These are phyloP conservation scores for Periglandula ipomoeae DNA, from an alignment of 2,329 filamentous ascomycete species.

Conservation along the genomic window DNA sequence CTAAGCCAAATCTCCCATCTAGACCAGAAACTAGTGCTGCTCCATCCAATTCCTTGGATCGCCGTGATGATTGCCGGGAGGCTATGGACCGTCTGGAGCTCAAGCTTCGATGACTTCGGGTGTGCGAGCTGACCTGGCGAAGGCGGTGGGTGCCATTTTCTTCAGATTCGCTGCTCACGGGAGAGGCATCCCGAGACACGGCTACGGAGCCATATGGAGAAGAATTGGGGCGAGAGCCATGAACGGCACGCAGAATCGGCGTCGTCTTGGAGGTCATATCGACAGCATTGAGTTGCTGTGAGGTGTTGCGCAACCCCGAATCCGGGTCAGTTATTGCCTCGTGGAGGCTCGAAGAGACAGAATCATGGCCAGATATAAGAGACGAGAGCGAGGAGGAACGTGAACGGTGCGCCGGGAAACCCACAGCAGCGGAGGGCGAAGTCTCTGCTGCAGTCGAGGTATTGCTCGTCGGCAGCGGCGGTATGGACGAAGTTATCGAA, in stretches of 20 bases:
- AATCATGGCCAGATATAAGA: slow-evolving; percentile 13
- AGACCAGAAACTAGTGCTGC: slow-evolving; percentile 43
- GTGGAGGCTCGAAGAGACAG: slow-evolving; percentile 11
- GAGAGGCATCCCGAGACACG: slow-evolving; percentile 25
- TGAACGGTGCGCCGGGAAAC: not conserved
- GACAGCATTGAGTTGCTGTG: slow-evolving; percentile 7
- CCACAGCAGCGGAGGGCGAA: not conserved
- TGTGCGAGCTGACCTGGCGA: slow-evolving; percentile 24
- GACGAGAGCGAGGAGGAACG: slow-evolving; percentile 8
- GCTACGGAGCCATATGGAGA: slow-evolving; percentile 31
- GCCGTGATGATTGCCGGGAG: slow-evolving; percentile 23
- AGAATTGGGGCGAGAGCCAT: slow-evolving; percentile 18
- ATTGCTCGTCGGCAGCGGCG: slow-evolving; percentile 11
- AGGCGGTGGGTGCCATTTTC: slow-evolving; percentile 23
- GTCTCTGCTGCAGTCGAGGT: slow-evolving; percentile 1
- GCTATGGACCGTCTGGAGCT: slow-evolving; percentile 22
- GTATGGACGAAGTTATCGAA: slow-evolving; percentile 12
- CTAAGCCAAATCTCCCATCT: slow-evolving; percentile 43
- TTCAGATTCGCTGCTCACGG: slow-evolving; percentile 24
- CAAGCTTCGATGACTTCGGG: slow-evolving; percentile 18
- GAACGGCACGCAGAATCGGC: slow-evolving; percentile 24
- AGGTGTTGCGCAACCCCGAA: slow-evolving; percentile 10
- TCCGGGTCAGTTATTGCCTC: slow-evolving; percentile 18
- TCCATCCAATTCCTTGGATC: slow-evolving; percentile 42
- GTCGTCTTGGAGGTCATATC: slow-evolving; percentile 28